Conservation (phyloP, 2,329 filamentous ascomycete species). For the Aspergillus piperis region DNA sequence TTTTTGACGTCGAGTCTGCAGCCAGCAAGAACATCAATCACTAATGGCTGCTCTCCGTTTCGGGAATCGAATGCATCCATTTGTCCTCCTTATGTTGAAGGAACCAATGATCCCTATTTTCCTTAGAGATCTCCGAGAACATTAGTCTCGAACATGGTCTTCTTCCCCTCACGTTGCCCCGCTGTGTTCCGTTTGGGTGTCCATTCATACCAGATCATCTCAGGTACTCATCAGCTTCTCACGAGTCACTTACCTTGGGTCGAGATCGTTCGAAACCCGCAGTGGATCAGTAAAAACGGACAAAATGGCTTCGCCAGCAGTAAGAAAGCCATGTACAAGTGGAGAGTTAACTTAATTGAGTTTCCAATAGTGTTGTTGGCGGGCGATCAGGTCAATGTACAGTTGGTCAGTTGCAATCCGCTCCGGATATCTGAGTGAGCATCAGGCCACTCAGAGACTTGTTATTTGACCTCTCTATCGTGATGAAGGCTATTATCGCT, state of each 20-base stretch:
- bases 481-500: background rate
- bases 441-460: background rate
- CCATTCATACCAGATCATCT: background rate
- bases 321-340: background rate
- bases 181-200: background rate
- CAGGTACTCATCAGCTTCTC: background rate
- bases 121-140: background rate
- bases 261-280: slow-evolving; percentile 4
- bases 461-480: background rate
- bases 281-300: slow-evolving; percentile 2
- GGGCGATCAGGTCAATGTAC: background rate
- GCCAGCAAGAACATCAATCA: background rate
- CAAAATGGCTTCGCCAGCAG: background rate
- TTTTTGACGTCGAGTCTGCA: slow-evolving; percentile 7
- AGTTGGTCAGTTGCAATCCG: background rate
- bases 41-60: background rate
- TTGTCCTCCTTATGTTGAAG: background rate
- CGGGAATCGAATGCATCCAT: background rate
- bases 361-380: background rate
- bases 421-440: background rate
- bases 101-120: background rate
- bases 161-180: background rate
- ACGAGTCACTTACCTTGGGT: background rate
- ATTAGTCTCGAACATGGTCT: background rate
- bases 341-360: background rate